A percentile compares a stretch with the other conserved stretches of the same genome.
Evolutionary conservation across 345 rosid genomes (phyloP).

Genomic region (Aegle marmelos): DNA sequence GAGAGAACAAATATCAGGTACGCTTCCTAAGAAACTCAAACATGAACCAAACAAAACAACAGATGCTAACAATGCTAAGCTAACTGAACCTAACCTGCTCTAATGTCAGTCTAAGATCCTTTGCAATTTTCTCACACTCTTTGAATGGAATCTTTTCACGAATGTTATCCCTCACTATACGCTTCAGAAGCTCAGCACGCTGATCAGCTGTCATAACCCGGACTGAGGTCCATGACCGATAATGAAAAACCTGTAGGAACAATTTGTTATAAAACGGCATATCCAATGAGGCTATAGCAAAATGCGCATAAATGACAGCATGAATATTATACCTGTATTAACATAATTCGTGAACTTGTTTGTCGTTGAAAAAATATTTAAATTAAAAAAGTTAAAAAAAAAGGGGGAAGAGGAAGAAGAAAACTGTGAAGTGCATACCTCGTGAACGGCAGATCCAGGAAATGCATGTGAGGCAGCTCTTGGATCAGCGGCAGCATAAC

Average conservation of each 20-base stretch:
- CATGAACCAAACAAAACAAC: neutral
- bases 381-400: neutral
- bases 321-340: neutral
- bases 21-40: neutral
- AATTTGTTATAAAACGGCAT: slow-evolving; percentile 20
- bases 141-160: slow-evolving; percentile 60
- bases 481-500: slow-evolving; percentile 89
- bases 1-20: neutral
- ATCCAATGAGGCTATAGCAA: neutral
- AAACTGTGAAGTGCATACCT: slow-evolving; percentile 45
- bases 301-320: neutral
- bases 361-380: neutral
- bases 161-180: slow-evolving; percentile 36
- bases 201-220: slow-evolving; percentile 81
- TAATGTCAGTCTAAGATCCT: slow-evolving; percentile 74
- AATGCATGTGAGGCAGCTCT: slow-evolving; percentile 82
- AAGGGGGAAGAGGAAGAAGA: neutral
- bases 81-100: slow-evolving; percentile 63
- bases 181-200: slow-evolving; percentile 63
- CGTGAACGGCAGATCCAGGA: slow-evolving; percentile 90
- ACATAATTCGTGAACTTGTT: neutral
- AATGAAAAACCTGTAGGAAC: slow-evolving; percentile 59
- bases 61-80: slow-evolving; percentile 1
- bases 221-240: slow-evolving; percentile 74
- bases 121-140: slow-evolving; percentile 79